Conservation (phyloP, 805 yeast species). For the Martiniozyma abietophila region DNA sequence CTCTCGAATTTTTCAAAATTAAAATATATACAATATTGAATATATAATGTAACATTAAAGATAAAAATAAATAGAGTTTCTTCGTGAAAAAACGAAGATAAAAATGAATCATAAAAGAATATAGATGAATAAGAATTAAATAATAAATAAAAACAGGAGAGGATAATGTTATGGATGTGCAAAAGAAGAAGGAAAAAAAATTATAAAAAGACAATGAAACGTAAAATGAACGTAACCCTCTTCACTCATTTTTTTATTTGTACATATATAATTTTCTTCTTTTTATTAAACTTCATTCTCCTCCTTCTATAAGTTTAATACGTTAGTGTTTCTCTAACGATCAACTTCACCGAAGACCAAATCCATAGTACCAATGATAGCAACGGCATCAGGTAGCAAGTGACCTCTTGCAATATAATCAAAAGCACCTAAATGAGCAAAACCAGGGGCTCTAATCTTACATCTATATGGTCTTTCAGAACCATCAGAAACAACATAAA, state of each 20-base stretch:
- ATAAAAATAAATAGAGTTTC: too few relatives aligned
- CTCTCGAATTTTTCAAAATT: too few relatives aligned
- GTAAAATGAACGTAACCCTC: constrained; percentile 5
- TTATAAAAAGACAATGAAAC: constrained; percentile 2
- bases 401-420: constrained; percentile 83
- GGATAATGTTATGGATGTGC: too few relatives aligned
- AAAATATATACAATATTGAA: too few relatives aligned
- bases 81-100: too few relatives aligned
- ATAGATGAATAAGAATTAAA: too few relatives aligned
- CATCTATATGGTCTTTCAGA: constrained; percentile 86
- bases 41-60: too few relatives aligned
- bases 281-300: background rate
- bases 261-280: background rate
- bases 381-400: constrained; percentile 85
- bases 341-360: constrained; percentile 92
- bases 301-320: too few relatives aligned
- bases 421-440: constrained; percentile 82
- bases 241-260: background rate
- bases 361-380: constrained; percentile 93
- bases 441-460: constrained; percentile 91
- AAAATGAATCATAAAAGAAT: too few relatives aligned
- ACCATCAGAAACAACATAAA: constrained; percentile 81
- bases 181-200: constrained; percentile 1
- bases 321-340: constrained; percentile 55
- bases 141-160: too few relatives aligned